Evolutionary conservation across 371 early-diverging fungal species (phyloP).

Genomic region (Saksenaea vasiformis): DNA sequence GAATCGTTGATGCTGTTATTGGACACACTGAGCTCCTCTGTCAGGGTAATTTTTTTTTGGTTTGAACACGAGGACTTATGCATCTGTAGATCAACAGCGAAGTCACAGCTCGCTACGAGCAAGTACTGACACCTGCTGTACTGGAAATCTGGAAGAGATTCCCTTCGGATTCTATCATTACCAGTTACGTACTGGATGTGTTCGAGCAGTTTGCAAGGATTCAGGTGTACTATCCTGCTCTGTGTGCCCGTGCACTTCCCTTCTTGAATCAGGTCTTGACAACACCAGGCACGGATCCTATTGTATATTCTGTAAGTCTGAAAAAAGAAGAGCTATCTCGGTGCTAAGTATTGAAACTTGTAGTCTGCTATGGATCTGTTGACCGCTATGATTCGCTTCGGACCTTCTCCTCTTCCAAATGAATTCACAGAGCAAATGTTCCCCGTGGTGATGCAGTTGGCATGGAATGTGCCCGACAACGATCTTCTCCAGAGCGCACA

Average conservation of each 20-base stretch:
- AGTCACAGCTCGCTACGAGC: slow-evolving; percentile 72
- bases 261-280: slow-evolving; percentile 62
- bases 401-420: slow-evolving; percentile 73
- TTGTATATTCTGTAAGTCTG: slow-evolving; percentile 54
- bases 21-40: slow-evolving; percentile 72
- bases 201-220: slow-evolving; percentile 78
- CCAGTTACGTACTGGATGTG: slow-evolving; percentile 76
- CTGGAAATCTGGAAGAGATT: slow-evolving; percentile 78
- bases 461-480: slow-evolving; percentile 65
- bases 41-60: slow-evolving; percentile 53
- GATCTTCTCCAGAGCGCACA: slow-evolving; percentile 62
- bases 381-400: slow-evolving; percentile 61
- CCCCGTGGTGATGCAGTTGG: slow-evolving; percentile 77
- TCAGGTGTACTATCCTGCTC: slow-evolving; percentile 55
- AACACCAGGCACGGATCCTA: slow-evolving; percentile 44
- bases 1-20: slow-evolving; percentile 81
- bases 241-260: slow-evolving; percentile 74
- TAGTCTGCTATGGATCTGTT: slow-evolving; percentile 78
- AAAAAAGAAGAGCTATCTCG: neutral
- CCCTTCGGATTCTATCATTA: slow-evolving; percentile 67
- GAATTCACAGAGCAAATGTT: slow-evolving; percentile 78
- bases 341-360: slow-evolving; percentile 4
- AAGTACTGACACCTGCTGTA: slow-evolving; percentile 70
- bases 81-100: slow-evolving; percentile 71
- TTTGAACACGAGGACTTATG: neutral